Evolutionary conservation across 257 asterid genomes (phyloP).

Genomic region (Solanum commersonii): DNA sequence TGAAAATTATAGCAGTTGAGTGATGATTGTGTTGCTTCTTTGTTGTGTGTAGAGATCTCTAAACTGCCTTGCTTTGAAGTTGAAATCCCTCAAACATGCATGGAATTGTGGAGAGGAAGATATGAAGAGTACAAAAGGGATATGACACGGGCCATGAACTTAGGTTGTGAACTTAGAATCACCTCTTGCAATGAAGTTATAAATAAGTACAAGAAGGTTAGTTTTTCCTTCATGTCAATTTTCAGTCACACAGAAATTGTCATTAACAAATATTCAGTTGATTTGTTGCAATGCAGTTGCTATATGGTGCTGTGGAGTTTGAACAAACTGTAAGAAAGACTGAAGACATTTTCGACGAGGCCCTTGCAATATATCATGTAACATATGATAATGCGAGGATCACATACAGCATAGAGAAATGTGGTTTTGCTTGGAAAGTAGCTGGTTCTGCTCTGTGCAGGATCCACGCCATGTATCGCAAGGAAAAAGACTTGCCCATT

Average conservation of each 20-base stretch:
- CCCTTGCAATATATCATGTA: slow-evolving; percentile 52
- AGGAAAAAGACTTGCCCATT: slow-evolving; percentile 24
- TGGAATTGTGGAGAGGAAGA: slow-evolving; percentile 26
- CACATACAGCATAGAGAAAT: slow-evolving; percentile 12
- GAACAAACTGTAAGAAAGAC: slow-evolving; percentile 33
- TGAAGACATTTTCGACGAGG: slow-evolving; percentile 36
- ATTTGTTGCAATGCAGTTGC: slow-evolving; percentile 31
- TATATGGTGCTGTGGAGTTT: slow-evolving; percentile 52
- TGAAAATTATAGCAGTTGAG: neutral
- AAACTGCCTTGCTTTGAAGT: slow-evolving; percentile 42
- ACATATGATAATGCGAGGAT: slow-evolving; percentile 31
- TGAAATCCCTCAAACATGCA: slow-evolving; percentile 13
- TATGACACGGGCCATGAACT: slow-evolving; percentile 29
- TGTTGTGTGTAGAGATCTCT: slow-evolving; percentile 31
- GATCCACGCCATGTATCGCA: slow-evolving; percentile 22
- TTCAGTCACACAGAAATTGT: neutral
- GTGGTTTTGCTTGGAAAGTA: slow-evolving; percentile 65
- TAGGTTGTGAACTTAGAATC: slow-evolving; percentile 18
- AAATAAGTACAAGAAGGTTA: slow-evolving; percentile 57
- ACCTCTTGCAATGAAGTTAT: slow-evolving; percentile 42
- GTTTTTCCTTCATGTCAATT: neutral
- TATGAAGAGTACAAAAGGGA: slow-evolving; percentile 31
- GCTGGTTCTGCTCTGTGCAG: slow-evolving; percentile 60
- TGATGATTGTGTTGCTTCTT: neutral
- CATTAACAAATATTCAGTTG: neutral